Conservation (phyloP, 495 filamentous ascomycete genomes). For the Penicillium psychrofluorescens region DNA sequence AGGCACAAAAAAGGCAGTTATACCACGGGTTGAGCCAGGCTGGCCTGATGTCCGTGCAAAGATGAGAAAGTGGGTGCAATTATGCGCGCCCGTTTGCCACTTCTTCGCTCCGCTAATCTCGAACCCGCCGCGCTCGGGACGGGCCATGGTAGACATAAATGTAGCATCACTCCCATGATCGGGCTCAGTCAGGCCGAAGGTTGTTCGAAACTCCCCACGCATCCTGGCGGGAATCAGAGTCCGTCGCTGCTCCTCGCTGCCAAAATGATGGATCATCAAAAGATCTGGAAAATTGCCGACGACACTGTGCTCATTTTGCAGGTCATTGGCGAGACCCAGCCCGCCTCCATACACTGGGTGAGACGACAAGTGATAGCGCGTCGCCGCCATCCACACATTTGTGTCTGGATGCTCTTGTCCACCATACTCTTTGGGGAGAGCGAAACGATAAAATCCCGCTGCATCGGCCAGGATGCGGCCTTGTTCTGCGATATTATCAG, state of each 20-base stretch:
- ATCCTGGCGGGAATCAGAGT: slow-evolving; percentile 42
- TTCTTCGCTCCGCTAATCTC: slow-evolving; percentile 49
- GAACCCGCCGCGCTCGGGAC: slow-evolving; percentile 33
- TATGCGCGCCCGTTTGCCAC: slow-evolving; percentile 56
- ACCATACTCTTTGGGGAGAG: slow-evolving; percentile 46
- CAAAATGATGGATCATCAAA: slow-evolving; percentile 51
- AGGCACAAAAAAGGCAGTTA: slow-evolving; percentile 52
- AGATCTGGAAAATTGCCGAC: slow-evolving; percentile 54
- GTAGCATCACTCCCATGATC: slow-evolving; percentile 54
- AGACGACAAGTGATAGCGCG: slow-evolving; percentile 48
- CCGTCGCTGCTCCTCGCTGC: slow-evolving; percentile 39
- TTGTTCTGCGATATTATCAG: slow-evolving; percentile 14
- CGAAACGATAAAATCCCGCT: slow-evolving; percentile 51
- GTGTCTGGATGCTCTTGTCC: slow-evolving; percentile 37
- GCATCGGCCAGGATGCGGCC: slow-evolving; percentile 39
- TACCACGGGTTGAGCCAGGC: slow-evolving; percentile 40
- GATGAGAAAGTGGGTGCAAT: slow-evolving; percentile 50
- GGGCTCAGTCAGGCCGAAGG: slow-evolving; percentile 56
- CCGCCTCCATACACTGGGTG: slow-evolving; percentile 37
- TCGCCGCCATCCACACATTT: slow-evolving; percentile 55
- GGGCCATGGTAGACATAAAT: slow-evolving; percentile 45
- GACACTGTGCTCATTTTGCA: slow-evolving; percentile 53
- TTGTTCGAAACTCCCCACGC: slow-evolving; percentile 40
- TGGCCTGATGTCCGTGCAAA: slow-evolving; percentile 47
- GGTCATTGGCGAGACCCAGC: slow-evolving; percentile 51